These are phyloP conservation scores for Xylogone sp. DNA, from an alignment of 2,329 filamentous ascomycete genomes.

Conservation along the genomic window DNA sequence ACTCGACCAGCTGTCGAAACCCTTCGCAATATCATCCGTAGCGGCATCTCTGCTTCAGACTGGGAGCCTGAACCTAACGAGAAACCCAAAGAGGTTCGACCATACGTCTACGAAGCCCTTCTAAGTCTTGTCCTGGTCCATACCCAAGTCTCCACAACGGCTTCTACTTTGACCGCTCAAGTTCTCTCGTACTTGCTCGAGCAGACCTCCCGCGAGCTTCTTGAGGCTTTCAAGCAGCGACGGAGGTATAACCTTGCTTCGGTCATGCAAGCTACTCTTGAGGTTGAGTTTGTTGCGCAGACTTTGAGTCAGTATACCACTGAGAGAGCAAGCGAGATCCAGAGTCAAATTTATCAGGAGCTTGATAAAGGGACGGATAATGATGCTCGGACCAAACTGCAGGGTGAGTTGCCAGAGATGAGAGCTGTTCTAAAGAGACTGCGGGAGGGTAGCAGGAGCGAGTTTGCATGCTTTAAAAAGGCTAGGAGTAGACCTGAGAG, in stretches of 20 bases:
- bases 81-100: conserved; percentile 70
- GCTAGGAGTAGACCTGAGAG: conserved; percentile 14
- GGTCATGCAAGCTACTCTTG: conserved; percentile 94
- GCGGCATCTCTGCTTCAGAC: conserved; percentile 64
- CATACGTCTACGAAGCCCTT: conserved; percentile 87
- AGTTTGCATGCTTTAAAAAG: conserved; percentile 83
- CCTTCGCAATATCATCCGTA: conserved; percentile 66
- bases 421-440: conserved; percentile 79
- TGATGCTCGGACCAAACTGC: conserved; percentile 72
- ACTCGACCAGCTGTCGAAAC: conserved; percentile 70
- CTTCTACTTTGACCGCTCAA: conserved; percentile 70
- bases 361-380: conserved; percentile 87
- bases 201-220: conserved; percentile 73
- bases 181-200: conserved; percentile 87
- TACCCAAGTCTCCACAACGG: conserved; percentile 80
- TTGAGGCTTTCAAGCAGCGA: conserved; percentile 70
- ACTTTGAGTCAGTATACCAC: conserved; percentile 88
- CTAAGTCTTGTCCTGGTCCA: conserved; percentile 86
- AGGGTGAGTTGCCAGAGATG: conserved; percentile 88
- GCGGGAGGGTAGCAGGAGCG: conserved; percentile 74
- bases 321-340: conserved; percentile 73
- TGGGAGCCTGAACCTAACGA: conserved; percentile 62
- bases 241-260: conserved; percentile 69
- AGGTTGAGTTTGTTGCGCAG: conserved; percentile 95
- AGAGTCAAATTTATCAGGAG: conserved; percentile 88